Conservation (phyloP, 1,284 basidiomycete species). For the Meripilus lineatus region DNA sequence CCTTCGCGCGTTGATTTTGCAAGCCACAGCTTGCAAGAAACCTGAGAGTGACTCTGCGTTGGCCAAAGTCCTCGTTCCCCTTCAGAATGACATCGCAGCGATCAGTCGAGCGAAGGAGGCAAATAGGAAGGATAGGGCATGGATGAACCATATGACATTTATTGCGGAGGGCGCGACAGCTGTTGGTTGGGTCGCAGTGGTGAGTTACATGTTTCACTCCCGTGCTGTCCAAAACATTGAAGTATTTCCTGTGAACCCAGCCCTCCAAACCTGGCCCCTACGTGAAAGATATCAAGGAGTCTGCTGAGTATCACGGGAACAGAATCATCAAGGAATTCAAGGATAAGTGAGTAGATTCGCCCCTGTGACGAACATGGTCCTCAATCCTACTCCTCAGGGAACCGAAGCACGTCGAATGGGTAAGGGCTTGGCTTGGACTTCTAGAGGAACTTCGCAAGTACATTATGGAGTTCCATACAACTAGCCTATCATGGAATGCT, state of each 20-base stretch:
- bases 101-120: slow-evolving; percentile 82
- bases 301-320: slow-evolving; percentile 88
- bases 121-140: slow-evolving; percentile 77
- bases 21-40: slow-evolving; percentile 75
- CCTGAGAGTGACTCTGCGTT: slow-evolving; percentile 60
- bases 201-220: slow-evolving; percentile 33
- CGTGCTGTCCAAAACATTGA: slow-evolving; percentile 7
- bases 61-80: slow-evolving; percentile 62
- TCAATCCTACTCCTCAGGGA: slow-evolving; percentile 49
- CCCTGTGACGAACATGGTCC: slow-evolving; percentile 5
- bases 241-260: slow-evolving; percentile 41
- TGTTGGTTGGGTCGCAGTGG: slow-evolving; percentile 91
- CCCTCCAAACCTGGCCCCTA: slow-evolving; percentile 80
- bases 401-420: slow-evolving; percentile 89
- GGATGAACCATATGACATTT: slow-evolving; percentile 77
- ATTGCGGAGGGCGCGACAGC: slow-evolving; percentile 81
- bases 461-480: slow-evolving; percentile 83
- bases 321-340: slow-evolving; percentile 92
- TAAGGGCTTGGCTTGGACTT: slow-evolving; percentile 64
- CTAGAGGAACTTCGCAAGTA: slow-evolving; percentile 83
- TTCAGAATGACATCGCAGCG: slow-evolving; percentile 71
- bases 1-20: slow-evolving; percentile 64
- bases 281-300: slow-evolving; percentile 85
- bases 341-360: slow-evolving; percentile 61
- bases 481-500: slow-evolving; percentile 88